These are phyloP conservation scores for Lasiodiplodia gonubiensis DNA, from an alignment of 2,329 filamentous ascomycete genomes.

Conservation along the genomic window DNA sequence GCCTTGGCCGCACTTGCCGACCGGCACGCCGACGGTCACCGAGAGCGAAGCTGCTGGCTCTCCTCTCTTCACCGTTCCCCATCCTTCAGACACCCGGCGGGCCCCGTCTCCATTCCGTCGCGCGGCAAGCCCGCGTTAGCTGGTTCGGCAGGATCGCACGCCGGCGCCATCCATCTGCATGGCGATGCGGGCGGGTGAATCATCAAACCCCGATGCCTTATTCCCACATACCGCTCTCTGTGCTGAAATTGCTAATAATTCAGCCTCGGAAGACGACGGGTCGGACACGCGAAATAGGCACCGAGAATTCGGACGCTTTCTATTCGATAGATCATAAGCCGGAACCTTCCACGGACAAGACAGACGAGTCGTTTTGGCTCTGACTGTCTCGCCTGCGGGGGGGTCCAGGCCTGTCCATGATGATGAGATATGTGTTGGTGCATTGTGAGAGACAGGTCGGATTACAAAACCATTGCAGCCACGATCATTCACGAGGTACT, in stretches of 20 bases:
- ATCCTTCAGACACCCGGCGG: not conserved
- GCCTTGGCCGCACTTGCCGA: slow-evolving; percentile 3
- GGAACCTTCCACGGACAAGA: no score
- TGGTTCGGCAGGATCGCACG: not conserved
- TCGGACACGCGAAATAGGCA: not conserved
- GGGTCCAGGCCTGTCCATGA: not conserved
- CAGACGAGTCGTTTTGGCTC: not conserved
- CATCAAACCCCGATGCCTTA: slow-evolving; percentile 1
- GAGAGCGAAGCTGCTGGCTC: not conserved
- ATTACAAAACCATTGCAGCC: not conserved
- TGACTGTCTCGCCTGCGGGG: no score
- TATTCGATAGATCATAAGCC: no score
- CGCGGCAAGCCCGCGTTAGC: no score
- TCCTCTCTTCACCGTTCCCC: no score
- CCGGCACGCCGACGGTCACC: not conserved
- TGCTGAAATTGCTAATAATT: not conserved
- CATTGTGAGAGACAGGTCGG: not conserved
- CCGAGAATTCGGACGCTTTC: no score
- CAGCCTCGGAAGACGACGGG: no score
- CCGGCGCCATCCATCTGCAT: not conserved
- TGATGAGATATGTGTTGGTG: not conserved
- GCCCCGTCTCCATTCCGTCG: not conserved
- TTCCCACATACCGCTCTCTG: not conserved
- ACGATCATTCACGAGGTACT: not conserved
- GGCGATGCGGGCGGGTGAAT: slow-evolving; percentile 4